Base-by-base conservation (phyloP, 2,329 filamentous ascomycete species). In the Raffaelea albimanens region DNA sequence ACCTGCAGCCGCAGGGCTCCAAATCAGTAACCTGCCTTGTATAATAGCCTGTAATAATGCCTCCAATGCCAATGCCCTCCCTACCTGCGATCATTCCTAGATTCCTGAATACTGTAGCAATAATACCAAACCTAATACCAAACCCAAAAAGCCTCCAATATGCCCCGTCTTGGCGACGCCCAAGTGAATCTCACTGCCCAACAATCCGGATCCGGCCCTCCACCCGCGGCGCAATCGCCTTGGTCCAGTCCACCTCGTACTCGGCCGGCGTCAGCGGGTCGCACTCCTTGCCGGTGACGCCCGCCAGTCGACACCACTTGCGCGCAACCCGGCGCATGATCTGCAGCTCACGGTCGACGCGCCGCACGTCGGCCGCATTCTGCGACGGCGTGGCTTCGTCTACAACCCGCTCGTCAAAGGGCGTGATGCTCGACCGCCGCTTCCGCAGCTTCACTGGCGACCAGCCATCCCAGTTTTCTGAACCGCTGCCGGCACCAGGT, bases 211-310 rank as follows among this genome's bases (percentile, higher is more conserved):
- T 94, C 43, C 88, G 76, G 1, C 87, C 87, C 61, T 95, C 88
- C 9, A 91, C 52, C 48, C 76, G 75, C 1, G 89, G 89, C 47
- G 83, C 79, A 61, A 95, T 90, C 2, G 86, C 83, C 52, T 77
- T 79, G 9, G 87, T 91, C 87, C 88, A 95, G 53, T 83, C 75
- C 29, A 84, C 80, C 44, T 80, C 75, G 40, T 70, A 70, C 51
- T 81, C 80, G 1, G 68, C 73, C 44, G 80, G 70, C 49, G 73
- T 71, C 50, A 86, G 73, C 16, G 75, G 72, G 50, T 77, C 75
- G 38, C 68, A 74, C 11, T 69, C 60, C 44, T 63, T 58, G 45
- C 68, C 71, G 50, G 80, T 70, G 19, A 94, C 67, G 0, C 81
- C 80, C 0, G 84, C 80, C 50, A 80, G 65, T 20, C 76, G 71